Base-by-base conservation (phyloP, 352 stramenopile genomes). In the Aphanomyces astaci region DNA sequence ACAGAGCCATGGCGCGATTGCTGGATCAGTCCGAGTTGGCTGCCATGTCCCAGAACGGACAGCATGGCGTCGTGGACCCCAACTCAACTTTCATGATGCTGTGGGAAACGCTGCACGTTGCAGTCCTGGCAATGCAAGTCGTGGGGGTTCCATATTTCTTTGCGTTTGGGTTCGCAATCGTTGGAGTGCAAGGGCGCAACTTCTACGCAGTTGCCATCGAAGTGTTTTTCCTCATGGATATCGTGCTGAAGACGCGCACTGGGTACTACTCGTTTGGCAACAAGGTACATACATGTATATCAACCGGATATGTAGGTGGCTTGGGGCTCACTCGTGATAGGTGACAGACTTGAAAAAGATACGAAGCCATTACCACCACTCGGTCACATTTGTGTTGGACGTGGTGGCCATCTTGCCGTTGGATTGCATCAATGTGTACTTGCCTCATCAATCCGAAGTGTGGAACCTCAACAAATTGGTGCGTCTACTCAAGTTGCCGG, bases 121-220 rank as follows among this genome's bases (percentile, higher is more conserved):
- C 86, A 2, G 57, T 68, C 0, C 78, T 78, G 28, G 57, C 89
- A 17, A 88, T 73, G 45, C 60, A 89, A 3, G 78, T 78, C 0
- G 86, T 90, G 28, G 82, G 89, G 73, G 80, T 92, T 0, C 84
- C 84, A 3, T 90, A 87, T 43, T 88, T 82, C 46, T 73, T 84
- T 11, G 73, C 84, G 0, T 90, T 92, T 60, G 75, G 87, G 33
- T 80, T 71, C 0, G 76, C 80, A 0, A 60, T 73, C 0, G 72
- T 74, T 48, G 74, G 78, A 15, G 54, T 81, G 15, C 72, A 71
- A 0, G 17, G 53, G 0, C 66, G 81, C 0, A 88, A 81, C 63
- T 53, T 70, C 0, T 24, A 78, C 1, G 78, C 76, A 10, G 15
- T 87, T 0, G 13, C 77, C 2, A 63, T 79, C 0, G 84, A 92